Evolutionary conservation across 1,284 basidiomycete species (phyloP).

Genomic region (Papiliotrema fonsecae): DNA sequence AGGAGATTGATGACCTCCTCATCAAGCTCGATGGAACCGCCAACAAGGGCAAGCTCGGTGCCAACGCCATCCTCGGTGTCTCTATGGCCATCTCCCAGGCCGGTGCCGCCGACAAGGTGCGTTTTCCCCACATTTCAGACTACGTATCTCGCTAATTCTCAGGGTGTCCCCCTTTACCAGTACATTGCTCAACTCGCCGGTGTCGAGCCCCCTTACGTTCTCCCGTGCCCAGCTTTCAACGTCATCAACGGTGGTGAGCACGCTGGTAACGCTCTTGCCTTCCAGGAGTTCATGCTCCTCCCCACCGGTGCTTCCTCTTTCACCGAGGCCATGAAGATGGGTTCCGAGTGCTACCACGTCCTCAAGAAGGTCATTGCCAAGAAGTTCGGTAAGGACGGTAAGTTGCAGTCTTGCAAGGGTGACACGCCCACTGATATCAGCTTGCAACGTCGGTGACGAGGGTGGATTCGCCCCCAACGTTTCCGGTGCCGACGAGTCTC

Average conservation of each 20-base stretch:
- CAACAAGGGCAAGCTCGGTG: conserved; percentile 99
- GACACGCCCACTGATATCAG: conserved; percentile 52
- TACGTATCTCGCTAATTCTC: conserved; percentile 1
- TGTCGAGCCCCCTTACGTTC: conserved; percentile 84
- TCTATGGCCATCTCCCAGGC: conserved; percentile 95
- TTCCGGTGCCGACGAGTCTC: conserved; percentile 91
- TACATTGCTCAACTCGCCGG: conserved; percentile 94
- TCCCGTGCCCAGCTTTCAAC: conserved; percentile 92
- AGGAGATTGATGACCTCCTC: conserved; percentile 96
- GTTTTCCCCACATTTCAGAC: background rate
- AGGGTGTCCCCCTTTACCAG: conserved; percentile 88
- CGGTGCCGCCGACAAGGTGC: conserved; percentile 78
- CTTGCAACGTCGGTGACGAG: conserved; percentile 99
- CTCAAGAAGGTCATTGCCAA: conserved; percentile 99
- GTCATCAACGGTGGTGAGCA: conserved; percentile 99
- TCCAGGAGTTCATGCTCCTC: conserved; percentile 99
- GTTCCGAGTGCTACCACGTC: conserved; percentile 96
- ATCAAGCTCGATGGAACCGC: conserved; percentile 96
- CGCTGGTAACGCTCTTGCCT: conserved; percentile 98
- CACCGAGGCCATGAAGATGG: conserved; percentile 97
- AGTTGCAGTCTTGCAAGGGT: conserved; percentile 24
- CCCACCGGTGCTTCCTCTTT: conserved; percentile 88
- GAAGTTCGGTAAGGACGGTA: conserved; percentile 98
- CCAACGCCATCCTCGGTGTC: conserved; percentile 98
- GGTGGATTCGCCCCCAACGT: conserved; percentile 99